These are phyloP conservation scores for Rubus idaeus DNA, from an alignment of 306 rosid species.

Conservation along the genomic window DNA sequence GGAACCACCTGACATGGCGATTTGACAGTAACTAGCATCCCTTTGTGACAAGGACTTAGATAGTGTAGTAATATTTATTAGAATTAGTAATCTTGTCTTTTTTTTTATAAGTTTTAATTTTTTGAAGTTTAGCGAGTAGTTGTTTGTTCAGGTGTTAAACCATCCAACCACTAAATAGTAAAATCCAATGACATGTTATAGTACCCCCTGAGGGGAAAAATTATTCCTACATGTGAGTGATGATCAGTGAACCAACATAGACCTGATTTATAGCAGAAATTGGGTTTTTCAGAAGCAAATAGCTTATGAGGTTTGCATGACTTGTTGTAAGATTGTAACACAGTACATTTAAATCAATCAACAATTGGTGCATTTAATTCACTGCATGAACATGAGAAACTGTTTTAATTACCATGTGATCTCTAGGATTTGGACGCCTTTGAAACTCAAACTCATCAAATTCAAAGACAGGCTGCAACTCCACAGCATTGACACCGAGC, in stretches of 20 bases:
- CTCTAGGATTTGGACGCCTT: conserved; percentile 84
- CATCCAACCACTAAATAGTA: not conserved
- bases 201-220: not conserved
- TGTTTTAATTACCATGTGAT: conserved; percentile 72
- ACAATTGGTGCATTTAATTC: not conserved
- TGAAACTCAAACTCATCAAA: conserved; percentile 94
- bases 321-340: not conserved
- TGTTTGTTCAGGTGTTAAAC: not conserved
- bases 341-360: not conserved
- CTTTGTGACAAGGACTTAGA: not conserved
- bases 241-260: not conserved
- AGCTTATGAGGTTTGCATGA: not conserved
- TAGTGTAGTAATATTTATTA: too few species aligned
- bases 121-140: not conserved
- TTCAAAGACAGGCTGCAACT: conserved; percentile 84
- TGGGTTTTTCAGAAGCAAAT: not conserved
- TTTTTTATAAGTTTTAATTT: not conserved
- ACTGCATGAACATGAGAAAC: not conserved
- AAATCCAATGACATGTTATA: not conserved
- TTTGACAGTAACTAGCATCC: not conserved
- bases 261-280: not conserved
- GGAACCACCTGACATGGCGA: not conserved
- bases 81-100: not conserved
- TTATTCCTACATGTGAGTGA: not conserved
- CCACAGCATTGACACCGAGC: conserved; percentile 95